Conservation (phyloP, 2,329 filamentous ascomycete species). For the Furcasterigmium sp. region DNA sequence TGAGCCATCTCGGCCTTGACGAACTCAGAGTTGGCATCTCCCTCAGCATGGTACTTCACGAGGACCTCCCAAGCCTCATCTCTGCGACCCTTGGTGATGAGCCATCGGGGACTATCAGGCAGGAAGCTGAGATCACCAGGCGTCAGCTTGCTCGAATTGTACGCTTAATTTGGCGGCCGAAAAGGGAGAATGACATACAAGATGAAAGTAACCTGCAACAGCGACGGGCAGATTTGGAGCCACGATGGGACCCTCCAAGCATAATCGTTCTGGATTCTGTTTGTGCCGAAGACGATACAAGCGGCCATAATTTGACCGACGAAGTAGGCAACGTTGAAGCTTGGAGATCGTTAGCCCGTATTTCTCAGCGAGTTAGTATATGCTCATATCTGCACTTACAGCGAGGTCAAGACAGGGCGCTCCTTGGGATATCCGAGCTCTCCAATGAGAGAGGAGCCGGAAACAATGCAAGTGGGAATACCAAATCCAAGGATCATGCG, state of each 20-base stretch:
- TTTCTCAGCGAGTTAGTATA: too few relatives aligned
- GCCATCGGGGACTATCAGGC: slow-evolving; percentile 27
- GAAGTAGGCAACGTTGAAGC: slow-evolving; percentile 54
- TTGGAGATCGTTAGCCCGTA: neutral
- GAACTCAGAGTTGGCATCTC: slow-evolving; percentile 41
- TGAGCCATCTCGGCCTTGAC: slow-evolving; percentile 56
- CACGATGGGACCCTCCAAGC: slow-evolving; percentile 40
- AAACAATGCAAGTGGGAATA: slow-evolving; percentile 54
- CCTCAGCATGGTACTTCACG: slow-evolving; percentile 45
- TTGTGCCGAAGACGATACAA: slow-evolving; percentile 45
- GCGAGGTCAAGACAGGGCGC: slow-evolving; percentile 50
- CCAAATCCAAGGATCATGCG: slow-evolving; percentile 57
- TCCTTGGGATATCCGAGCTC: slow-evolving; percentile 58
- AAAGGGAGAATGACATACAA: too few relatives aligned
- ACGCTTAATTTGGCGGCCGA: slow-evolving; percentile 42
- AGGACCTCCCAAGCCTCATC: slow-evolving; percentile 26
- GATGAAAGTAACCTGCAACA: slow-evolving; percentile 32
- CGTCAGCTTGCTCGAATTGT: slow-evolving; percentile 41
- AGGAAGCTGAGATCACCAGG: slow-evolving; percentile 20
- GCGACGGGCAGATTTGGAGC: slow-evolving; percentile 38
- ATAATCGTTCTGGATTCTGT: slow-evolving; percentile 29
- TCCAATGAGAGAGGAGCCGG: slow-evolving; percentile 52
- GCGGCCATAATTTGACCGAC: slow-evolving; percentile 45
- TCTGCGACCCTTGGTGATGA: slow-evolving; percentile 21
- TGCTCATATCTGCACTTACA: slow-evolving; percentile 16